Evolutionary conservation across 345 rosid genomes (phyloP), one percentile per base, ranked within the genome.

Genomic region (Ailanthus altissimus): DNA sequence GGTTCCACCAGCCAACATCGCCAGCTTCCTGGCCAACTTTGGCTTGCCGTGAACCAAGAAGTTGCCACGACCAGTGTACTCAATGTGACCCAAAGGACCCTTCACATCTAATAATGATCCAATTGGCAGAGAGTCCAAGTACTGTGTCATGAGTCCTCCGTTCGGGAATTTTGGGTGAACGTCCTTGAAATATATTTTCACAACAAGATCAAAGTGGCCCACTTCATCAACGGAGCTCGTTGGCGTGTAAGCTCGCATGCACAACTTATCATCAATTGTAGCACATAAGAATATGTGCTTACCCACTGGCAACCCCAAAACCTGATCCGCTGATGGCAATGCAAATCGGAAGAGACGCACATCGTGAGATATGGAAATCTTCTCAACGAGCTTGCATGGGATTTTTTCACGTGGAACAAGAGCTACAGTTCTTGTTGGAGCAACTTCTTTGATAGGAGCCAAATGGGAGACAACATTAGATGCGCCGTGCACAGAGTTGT

Each of bases 1-100:
- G 0, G 98, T 92, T 36, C 99, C 98, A n/a, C 99, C 98, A 0
- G 98, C 94, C 11, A 93, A 4, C 99, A 96, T 96, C 0, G 97
- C 89, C 53, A 96, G 86, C 80, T 90, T 96, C 83, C 83, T 92
- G 32, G 92, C 94, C 26, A 85, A 88, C 82, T 86, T 92, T 1
- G 93, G 91, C 81, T 91, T 90, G 42, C 98, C 93, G 20, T 89
- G 93, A n/a, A 90, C 95, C 72, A 56, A 5, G 66, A 96, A 93
- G 70, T 86, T 85, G 14, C 99, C 98, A 2, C 86, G 82, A 0
- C 97, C 95, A n/a, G 21, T 20, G 54, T 96, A 96, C 68, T 93
- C 97, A 1, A 93, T 89, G 82, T 93, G 95, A 25, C 99, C 99
- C 51, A 91, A 15, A 0, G 99, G 99, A 72, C 98, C 99, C 82